Conservation (phyloP, 148 eudicot species). For the Linanthus parryae region DNA sequence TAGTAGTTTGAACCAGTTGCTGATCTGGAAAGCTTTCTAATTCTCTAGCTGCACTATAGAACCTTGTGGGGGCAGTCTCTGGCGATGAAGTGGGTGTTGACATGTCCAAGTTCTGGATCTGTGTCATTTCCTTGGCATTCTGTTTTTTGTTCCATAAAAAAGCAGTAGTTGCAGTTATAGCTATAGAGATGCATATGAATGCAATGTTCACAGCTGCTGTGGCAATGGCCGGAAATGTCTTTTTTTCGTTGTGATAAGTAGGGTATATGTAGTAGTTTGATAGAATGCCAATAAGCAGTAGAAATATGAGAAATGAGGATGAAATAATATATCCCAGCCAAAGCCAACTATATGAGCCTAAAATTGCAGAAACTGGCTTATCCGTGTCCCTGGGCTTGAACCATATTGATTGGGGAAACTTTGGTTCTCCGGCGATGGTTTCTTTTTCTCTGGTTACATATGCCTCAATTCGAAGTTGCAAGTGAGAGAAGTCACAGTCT, state of each 20-base stretch:
- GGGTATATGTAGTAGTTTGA: conserved; percentile 77
- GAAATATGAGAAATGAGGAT: conserved; percentile 64
- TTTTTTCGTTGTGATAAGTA: conserved; percentile 55
- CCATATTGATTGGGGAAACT: background rate
- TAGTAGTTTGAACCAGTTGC: conserved; percentile 42
- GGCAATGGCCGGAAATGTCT: conserved; percentile 27
- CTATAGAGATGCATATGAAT: conserved; percentile 50
- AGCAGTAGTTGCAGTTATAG: conserved; percentile 29
- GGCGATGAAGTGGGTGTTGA: conserved; percentile 36
- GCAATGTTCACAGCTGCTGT: conserved; percentile 34
- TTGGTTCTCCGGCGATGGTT: background rate
- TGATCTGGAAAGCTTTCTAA: conserved; percentile 82
- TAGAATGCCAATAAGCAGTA: conserved; percentile 51
- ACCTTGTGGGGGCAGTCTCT: conserved; percentile 23
- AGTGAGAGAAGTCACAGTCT: background rate
- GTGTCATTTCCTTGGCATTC: conserved; percentile 42
- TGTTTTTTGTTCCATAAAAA: conserved; percentile 72
- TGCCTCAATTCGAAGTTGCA: background rate
- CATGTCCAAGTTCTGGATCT: conserved; percentile 45
- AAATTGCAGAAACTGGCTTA: background rate
- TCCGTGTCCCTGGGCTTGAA: background rate
- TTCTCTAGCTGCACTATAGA: conserved; percentile 52
- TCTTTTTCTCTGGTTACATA: background rate
- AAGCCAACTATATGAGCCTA: conserved; percentile 50
- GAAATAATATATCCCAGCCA: conserved; percentile 78